Percentiles rank a stretch among this genome's conserved stretches.
Conservation (phyloP, 352 stramenopile genomes). For the Blastocystis sp. region DNA sequence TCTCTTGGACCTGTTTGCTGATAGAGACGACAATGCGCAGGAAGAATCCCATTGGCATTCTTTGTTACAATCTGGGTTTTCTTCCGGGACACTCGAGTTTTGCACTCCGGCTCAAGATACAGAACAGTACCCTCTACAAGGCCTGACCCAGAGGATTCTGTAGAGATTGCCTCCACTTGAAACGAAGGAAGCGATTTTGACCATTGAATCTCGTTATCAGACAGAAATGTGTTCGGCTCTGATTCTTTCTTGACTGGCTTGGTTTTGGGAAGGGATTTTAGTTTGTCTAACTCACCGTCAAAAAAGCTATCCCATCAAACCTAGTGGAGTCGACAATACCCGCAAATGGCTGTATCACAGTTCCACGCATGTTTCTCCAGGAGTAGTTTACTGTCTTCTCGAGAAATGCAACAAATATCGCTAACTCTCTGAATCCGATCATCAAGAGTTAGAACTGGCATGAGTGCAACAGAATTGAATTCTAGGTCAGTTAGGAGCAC, state of each 20-base stretch:
- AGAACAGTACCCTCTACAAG: not conserved
- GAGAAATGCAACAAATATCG: not conserved
- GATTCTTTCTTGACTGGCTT: not conserved
- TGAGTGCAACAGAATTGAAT: not conserved
- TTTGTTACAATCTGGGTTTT: not conserved
- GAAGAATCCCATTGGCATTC: not conserved
- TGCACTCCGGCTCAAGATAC: conserved; percentile 11
- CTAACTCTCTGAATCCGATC: conserved; percentile 1
- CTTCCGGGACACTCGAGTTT: not conserved
- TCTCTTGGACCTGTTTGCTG: not conserved
- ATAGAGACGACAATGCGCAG: conserved; percentile 28
- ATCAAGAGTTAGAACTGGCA: not conserved
- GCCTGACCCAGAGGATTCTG: not conserved
- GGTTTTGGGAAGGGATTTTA: not conserved
- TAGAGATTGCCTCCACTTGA: not conserved
- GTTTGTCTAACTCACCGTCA: not conserved
- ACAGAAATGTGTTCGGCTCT: not conserved
- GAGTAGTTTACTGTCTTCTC: not conserved
- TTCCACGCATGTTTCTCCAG: conserved; percentile 29
- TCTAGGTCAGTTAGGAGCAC: not conserved
- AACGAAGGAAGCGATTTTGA: not conserved
- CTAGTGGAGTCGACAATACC: not conserved
- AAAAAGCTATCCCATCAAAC: not conserved
- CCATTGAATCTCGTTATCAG: not conserved
- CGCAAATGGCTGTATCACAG: conserved; percentile 32